Percentiles rank a stretch among this genome's conserved stretches.
These are phyloP conservation scores for Pulveroboletus sp. DNA, from an alignment of 768 basidiomycete genomes.

Conservation along the genomic window DNA sequence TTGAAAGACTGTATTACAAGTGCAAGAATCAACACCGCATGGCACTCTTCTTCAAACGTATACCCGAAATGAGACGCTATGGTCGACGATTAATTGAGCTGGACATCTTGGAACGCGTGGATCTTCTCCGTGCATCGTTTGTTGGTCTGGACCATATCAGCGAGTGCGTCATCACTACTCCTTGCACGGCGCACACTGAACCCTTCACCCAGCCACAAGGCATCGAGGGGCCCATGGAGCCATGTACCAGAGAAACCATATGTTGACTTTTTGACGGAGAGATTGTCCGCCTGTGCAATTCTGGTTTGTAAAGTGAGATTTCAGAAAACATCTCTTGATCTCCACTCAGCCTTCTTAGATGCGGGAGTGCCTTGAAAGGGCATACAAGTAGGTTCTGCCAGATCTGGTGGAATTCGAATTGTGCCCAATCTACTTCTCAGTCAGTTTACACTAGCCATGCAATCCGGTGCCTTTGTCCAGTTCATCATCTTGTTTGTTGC, in stretches of 20 bases:
- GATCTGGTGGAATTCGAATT: neutral
- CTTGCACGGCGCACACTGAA: neutral
- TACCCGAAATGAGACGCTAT: conserved; percentile 57
- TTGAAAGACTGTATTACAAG: conserved; percentile 74
- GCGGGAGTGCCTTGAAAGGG: conserved; percentile 42
- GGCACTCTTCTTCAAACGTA: conserved; percentile 60
- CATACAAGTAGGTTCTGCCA: conserved; percentile 47
- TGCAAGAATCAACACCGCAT: conserved; percentile 64
- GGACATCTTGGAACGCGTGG: conserved; percentile 18
- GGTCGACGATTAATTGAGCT: conserved; percentile 19
- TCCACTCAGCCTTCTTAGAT: conserved; percentile 35
- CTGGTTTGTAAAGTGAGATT: conserved; percentile 49
- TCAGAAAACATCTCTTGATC: neutral
- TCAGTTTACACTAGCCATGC: conserved; percentile 60
- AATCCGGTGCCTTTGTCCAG: conserved; percentile 72
- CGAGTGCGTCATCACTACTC: conserved; percentile 17
- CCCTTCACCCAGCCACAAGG: conserved; percentile 41
- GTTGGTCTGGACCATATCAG: conserved; percentile 25
- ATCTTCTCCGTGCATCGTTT: conserved; percentile 27
- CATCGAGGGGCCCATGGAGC: conserved; percentile 63
- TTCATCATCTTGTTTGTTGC: conserved; percentile 61
- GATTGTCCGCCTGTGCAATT: conserved; percentile 32
- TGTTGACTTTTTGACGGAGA: conserved; percentile 35
- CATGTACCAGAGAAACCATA: conserved; percentile 45
- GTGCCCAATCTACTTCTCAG: conserved; percentile 34